Percentiles rank a stretch among this genome's conserved stretches.
These are phyloP conservation scores for Grammothele lineata DNA, from an alignment of 768 basidiomycete species.

Conservation along the genomic window DNA sequence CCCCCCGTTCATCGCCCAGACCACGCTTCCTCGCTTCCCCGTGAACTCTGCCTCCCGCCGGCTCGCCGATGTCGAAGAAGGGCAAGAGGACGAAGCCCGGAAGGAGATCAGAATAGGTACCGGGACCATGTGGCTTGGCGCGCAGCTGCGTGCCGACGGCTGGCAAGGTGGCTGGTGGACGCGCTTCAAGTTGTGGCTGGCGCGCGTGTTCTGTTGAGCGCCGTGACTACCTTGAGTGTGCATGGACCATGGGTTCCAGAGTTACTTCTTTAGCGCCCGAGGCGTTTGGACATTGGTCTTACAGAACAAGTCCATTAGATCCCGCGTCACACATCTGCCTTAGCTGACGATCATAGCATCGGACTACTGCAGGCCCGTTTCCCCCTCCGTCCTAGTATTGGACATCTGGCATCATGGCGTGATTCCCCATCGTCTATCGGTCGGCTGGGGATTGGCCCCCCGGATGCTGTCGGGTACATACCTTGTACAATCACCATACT, in stretches of 20 bases:
- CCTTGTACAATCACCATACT: constrained; percentile 14
- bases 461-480: constrained; percentile 9
- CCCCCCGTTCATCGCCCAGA: constrained; percentile 70
- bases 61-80: constrained; percentile 64
- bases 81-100: constrained; percentile 48
- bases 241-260: no score
- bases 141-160: constrained; percentile 51
- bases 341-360: neutral
- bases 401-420: neutral
- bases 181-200: constrained; percentile 76
- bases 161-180: constrained; percentile 82
- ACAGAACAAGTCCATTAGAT: constrained; percentile 6
- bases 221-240: neutral
- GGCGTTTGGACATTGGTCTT: constrained; percentile 5
- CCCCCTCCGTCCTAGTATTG: constrained; percentile 1
- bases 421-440: no score
- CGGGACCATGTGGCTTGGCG: constrained; percentile 78
- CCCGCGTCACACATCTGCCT: neutral
- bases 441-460: neutral
- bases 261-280: constrained; percentile 8
- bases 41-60: constrained; percentile 29
- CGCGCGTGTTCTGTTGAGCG: constrained; percentile 65
- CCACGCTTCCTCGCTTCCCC: constrained; percentile 71
- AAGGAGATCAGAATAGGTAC: constrained; percentile 71
- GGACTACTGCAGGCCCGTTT: neutral